A percentile compares a stretch with the other conserved stretches of the same genome.
phyloP scores from a whole-genome alignment of 2,329 filamentous ascomycete genomes.

The Uncinocarpus reesii region DNA sequence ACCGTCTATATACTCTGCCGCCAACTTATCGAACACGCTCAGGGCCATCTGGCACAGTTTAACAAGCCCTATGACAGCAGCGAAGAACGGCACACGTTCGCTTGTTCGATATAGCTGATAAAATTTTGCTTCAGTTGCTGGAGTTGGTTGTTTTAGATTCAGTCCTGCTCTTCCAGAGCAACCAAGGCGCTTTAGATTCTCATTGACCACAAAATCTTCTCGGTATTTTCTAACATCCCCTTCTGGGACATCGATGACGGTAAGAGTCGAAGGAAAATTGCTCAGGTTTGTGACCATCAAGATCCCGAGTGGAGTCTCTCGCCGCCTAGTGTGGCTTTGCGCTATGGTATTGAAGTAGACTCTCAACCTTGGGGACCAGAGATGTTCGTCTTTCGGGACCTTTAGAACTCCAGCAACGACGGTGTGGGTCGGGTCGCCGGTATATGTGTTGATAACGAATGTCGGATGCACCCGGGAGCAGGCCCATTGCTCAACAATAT shows the following conservation, averaged over 20 bases:
- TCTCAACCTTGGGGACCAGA: slow-evolving; percentile 69
- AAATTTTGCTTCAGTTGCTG: slow-evolving; percentile 82
- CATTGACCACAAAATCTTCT: slow-evolving; percentile 83
- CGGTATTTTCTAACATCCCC: slow-evolving; percentile 74
- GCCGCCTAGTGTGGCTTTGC: slow-evolving; percentile 72
- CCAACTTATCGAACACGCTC: slow-evolving; percentile 75
- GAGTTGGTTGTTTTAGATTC: slow-evolving; percentile 64
- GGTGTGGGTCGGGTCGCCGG: slow-evolving; percentile 68
- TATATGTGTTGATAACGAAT: slow-evolving; percentile 85
- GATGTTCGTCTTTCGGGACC: slow-evolving; percentile 66
- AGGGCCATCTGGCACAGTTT: slow-evolving; percentile 85
- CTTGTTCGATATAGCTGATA: slow-evolving; percentile 80
- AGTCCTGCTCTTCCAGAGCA: slow-evolving; percentile 85
- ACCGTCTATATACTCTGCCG: slow-evolving; percentile 83
- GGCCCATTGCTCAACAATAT: slow-evolving; percentile 95
- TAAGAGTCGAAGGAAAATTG: slow-evolving; percentile 81
- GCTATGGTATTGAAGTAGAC: slow-evolving; percentile 79
- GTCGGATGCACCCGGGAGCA: slow-evolving; percentile 85
- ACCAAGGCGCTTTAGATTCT: slow-evolving; percentile 80
- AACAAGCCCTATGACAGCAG: slow-evolving; percentile 75
- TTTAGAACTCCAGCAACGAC: slow-evolving; percentile 72
- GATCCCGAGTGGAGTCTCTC: slow-evolving; percentile 70
- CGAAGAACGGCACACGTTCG: slow-evolving; percentile 66
- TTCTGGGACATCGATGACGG: slow-evolving; percentile 79
- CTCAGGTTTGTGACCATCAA: slow-evolving; percentile 92